Percentiles rank a stretch among this genome's conserved stretches.
Evolutionary conservation across 176 grass and related monocot species (phyloP).

Genomic region (Puya raimondii): DNA sequence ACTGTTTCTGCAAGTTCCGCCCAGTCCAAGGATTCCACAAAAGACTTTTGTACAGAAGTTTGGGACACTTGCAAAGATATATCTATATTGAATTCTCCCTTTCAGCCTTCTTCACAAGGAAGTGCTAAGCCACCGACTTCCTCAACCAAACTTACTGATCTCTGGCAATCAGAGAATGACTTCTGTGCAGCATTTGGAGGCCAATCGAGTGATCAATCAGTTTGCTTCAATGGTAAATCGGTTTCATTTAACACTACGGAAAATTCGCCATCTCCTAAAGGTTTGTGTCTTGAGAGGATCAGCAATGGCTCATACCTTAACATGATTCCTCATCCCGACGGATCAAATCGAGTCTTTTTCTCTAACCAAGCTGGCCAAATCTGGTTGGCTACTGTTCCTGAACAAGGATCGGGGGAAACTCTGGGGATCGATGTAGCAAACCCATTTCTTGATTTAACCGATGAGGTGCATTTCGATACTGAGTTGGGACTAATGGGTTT

Average conservation of each 20-base stretch:
- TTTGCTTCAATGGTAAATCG: constrained; percentile 63
- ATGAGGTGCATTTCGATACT: constrained; percentile 64
- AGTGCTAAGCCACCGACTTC: constrained; percentile 32
- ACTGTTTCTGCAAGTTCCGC: constrained; percentile 26
- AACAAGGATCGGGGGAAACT: constrained; percentile 56
- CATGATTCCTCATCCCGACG: constrained; percentile 77
- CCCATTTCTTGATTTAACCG: constrained; percentile 87
- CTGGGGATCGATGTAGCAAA: constrained; percentile 45
- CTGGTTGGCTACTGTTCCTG: constrained; percentile 67
- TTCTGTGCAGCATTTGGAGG: constrained; percentile 73
- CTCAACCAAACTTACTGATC: constrained; percentile 51
- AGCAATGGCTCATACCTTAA: constrained; percentile 80
- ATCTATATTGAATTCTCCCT: constrained; percentile 66
- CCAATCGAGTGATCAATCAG: constrained; percentile 30
- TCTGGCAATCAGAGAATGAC: constrained; percentile 65
- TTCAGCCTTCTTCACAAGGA: constrained; percentile 46
- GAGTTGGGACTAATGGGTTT: constrained; percentile 82
- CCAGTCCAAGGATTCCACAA: constrained; percentile 48
- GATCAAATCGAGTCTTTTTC: constrained; percentile 81
- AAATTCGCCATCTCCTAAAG: constrained; percentile 48
- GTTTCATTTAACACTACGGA: constrained; percentile 60
- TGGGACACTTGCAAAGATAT: constrained; percentile 69
- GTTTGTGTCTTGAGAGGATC: constrained; percentile 77
- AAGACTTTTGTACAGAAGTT: constrained; percentile 47
- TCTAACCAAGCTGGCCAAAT: constrained; percentile 80